Evolutionary conservation across 495 filamentous ascomycete species (phyloP).

Genomic region (Paragyromitra xinjiangensis): DNA sequence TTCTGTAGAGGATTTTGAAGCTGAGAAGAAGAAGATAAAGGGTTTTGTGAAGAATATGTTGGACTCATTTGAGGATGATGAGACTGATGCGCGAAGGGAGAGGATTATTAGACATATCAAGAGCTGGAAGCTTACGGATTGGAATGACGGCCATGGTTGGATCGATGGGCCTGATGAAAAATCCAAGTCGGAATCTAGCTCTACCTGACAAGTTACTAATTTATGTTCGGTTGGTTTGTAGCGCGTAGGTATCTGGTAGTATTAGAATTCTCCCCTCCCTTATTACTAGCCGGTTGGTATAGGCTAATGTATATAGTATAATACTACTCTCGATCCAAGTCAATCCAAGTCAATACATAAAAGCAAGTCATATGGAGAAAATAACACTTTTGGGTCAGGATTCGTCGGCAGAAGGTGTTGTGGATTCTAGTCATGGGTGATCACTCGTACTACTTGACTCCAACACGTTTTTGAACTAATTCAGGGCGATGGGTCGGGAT

Average conservation of each 20-base stretch:
- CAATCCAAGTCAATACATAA: background rate
- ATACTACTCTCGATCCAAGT: background rate
- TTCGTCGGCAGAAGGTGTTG: background rate
- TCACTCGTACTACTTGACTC: background rate
- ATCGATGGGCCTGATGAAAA: background rate
- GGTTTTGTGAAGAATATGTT: background rate
- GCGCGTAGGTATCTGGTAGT: background rate
- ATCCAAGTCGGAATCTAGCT: background rate
- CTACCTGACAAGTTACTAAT: background rate
- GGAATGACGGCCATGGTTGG: conserved; percentile 17
- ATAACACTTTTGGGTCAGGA: background rate
- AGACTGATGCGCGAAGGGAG: background rate
- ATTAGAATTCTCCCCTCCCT: background rate
- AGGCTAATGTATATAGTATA: background rate
- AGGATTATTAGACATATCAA: conserved; percentile 21
- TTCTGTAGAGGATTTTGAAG: conserved; percentile 34
- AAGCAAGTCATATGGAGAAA: background rate
- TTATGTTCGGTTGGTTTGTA: background rate
- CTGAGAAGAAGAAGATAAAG: conserved; percentile 30
- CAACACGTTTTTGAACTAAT: background rate
- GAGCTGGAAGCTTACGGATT: conserved; percentile 18
- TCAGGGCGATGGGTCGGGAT: no score
- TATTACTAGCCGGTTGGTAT: background rate
- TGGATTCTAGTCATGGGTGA: background rate
- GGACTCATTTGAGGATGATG: background rate